Evolutionary conservation across 2,329 filamentous ascomycete species (phyloP).

Genomic region (Pyricularia pennisetigena): DNA sequence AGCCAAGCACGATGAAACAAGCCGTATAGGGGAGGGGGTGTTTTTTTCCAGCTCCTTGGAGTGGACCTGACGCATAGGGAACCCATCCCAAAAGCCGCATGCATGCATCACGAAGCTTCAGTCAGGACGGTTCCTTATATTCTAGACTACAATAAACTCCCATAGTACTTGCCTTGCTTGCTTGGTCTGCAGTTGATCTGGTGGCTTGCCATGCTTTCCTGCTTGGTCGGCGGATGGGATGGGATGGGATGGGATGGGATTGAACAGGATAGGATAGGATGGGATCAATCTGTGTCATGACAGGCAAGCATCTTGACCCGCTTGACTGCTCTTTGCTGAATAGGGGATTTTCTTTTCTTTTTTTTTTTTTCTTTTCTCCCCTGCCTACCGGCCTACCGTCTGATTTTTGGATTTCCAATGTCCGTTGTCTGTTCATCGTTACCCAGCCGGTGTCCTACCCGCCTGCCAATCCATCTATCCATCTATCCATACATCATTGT

Average conservation of each 20-base stretch:
- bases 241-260: background rate
- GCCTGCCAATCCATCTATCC: background rate
- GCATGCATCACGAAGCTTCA: background rate
- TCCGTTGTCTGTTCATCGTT: background rate
- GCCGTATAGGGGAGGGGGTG: slow-evolving; percentile 1
- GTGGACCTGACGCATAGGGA: background rate
- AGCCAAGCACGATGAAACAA: slow-evolving; percentile 6
- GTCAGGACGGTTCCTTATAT: background rate
- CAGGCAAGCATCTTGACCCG: background rate
- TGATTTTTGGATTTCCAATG: background rate
- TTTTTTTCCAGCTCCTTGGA: background rate
- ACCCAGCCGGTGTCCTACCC: background rate
- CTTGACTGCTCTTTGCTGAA: background rate
- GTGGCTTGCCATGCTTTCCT: background rate
- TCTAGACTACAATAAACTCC: background rate
- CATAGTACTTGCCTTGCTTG: background rate
- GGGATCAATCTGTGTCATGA: background rate
- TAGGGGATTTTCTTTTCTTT: background rate
- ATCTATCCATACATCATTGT: background rate
- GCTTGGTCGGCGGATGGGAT: background rate
- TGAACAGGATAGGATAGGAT: background rate
- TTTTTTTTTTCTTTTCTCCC: background rate
- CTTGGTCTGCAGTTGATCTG: background rate
- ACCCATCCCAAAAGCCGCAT: background rate
- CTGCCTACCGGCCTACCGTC: background rate